A percentile compares a stretch with the other conserved stretches of the same genome.
Evolutionary conservation across 257 asterid species (phyloP).

Genomic region (Nicotiana tomentosiformis): DNA sequence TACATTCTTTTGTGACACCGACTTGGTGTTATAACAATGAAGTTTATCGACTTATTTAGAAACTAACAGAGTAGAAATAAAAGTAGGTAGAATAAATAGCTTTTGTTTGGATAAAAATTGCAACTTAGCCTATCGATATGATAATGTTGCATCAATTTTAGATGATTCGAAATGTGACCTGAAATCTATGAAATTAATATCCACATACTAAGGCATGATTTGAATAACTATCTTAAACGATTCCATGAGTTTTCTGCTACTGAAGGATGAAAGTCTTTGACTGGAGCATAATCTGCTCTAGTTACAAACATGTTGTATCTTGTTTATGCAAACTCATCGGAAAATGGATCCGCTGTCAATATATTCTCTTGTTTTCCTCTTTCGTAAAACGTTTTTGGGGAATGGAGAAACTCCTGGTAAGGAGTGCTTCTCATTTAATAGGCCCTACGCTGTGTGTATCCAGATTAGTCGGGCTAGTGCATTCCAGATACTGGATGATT

Average conservation of each 20-base stretch:
- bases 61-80: background rate
- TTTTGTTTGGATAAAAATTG: background rate
- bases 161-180: background rate
- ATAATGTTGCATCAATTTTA: background rate
- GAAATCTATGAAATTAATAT: background rate
- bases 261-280: conserved; percentile 5
- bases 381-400: background rate
- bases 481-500: background rate
- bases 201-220: background rate
- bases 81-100: background rate
- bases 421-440: background rate
- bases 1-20: background rate
- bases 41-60: background rate
- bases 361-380: background rate
- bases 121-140: background rate
- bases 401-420: background rate
- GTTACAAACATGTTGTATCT: background rate
- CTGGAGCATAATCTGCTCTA: background rate
- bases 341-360: background rate
- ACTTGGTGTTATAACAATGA: background rate
- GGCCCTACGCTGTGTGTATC: background rate
- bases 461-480: background rate
- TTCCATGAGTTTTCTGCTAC: conserved; percentile 1
- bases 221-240: background rate
- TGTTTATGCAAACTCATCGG: background rate